Conservation (phyloP, 257 asterid genomes). For the Plantago elongata region DNA sequence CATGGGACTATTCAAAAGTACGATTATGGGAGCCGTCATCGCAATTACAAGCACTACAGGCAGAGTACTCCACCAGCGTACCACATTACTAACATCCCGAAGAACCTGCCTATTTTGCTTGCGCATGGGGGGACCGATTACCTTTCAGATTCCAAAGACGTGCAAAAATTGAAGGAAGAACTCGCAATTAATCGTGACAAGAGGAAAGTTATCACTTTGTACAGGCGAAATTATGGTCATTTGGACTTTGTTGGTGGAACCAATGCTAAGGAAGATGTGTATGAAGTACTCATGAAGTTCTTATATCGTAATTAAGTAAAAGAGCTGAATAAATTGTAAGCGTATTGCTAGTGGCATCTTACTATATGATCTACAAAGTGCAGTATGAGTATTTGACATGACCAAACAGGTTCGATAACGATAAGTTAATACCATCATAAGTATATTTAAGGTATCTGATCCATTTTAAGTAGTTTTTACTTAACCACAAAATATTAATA, state of each 20-base stretch:
- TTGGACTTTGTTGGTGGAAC: conserved; percentile 50
- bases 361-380: too few species aligned
- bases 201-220: conserved; percentile 35
- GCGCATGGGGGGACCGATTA: conserved; percentile 58
- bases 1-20: conserved; percentile 46
- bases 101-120: conserved; percentile 45
- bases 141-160: conserved; percentile 45
- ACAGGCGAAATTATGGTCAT: conserved; percentile 46
- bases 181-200: conserved; percentile 34
- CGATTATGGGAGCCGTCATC: conserved; percentile 42
- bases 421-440: too few species aligned
- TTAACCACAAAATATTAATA: too few species aligned
- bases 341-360: too few species aligned
- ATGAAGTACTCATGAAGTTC: conserved; percentile 48
- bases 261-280: conserved; percentile 51
- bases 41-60: conserved; percentile 48
- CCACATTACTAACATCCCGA: conserved; percentile 39
- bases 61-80: conserved; percentile 50
- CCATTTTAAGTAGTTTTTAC: too few species aligned
- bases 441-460: too few species aligned
- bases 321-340: too few species aligned
- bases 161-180: conserved; percentile 29
- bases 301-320: conserved; percentile 19
- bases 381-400: too few species aligned
- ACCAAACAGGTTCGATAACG: too few species aligned